phyloP scores from a whole-genome alignment of 148 eudicot species.

The Salicornia ramosissima region DNA sequence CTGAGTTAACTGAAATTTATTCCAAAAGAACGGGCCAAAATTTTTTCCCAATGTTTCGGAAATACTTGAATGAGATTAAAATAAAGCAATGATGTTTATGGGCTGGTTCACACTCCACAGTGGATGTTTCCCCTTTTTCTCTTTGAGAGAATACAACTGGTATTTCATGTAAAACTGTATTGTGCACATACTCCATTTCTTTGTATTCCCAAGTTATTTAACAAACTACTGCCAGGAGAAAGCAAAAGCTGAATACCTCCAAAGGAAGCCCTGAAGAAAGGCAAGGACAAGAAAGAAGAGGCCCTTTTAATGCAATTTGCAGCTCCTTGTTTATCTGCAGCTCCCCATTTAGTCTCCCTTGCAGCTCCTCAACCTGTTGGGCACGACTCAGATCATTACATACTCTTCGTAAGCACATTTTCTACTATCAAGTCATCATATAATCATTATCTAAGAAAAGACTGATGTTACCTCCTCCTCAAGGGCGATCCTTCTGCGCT shows the following conservation, averaged over 20 bases:
- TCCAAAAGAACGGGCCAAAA: too few species aligned
- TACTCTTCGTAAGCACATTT: background rate
- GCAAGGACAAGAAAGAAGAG: slow-evolving; percentile 56
- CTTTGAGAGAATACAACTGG: background rate
- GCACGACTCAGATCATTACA: slow-evolving; percentile 1
- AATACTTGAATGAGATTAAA: too few species aligned
- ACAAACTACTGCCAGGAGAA: background rate
- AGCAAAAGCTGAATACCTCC: slow-evolving; percentile 34
- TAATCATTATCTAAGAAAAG: background rate
- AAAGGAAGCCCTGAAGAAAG: slow-evolving; percentile 50
- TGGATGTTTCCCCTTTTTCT: background rate
- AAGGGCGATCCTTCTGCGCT: slow-evolving; percentile 42
- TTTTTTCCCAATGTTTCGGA: too few species aligned
- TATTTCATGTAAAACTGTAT: background rate
- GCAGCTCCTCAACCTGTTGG: slow-evolving; percentile 64
- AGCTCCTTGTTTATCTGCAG: slow-evolving; percentile 49
- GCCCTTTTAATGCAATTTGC: slow-evolving; percentile 58
- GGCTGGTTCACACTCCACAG: too few species aligned
- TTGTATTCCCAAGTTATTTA: background rate
- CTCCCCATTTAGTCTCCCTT: slow-evolving; percentile 59
- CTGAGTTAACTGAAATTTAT: too few species aligned
- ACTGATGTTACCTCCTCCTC: slow-evolving; percentile 55
- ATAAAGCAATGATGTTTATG: too few species aligned
- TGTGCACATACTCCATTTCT: background rate
- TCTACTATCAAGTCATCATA: background rate